These are phyloP conservation scores for Podaxis sp. DNA, from an alignment of 768 basidiomycete genomes.

Conservation along the genomic window DNA sequence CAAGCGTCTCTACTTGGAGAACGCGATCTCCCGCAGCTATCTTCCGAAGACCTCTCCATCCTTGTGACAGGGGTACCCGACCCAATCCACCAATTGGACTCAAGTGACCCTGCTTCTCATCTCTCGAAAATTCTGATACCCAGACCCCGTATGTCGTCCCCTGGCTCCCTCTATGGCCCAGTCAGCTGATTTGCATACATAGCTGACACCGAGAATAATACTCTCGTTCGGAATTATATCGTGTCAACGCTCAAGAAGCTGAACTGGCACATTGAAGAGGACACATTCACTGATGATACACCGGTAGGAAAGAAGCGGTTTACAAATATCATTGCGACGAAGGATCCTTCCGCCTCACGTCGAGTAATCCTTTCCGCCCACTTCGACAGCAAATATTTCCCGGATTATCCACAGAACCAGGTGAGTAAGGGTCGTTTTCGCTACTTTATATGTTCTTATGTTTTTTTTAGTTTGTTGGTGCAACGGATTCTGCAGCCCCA, in stretches of 20 bases:
- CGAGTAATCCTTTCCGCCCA: slow-evolving; percentile 89
- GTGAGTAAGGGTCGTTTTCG: slow-evolving; percentile 32
- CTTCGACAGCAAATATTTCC: slow-evolving; percentile 89
- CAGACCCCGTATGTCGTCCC: slow-evolving; percentile 53
- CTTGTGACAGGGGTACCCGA: slow-evolving; percentile 51
- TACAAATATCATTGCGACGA: slow-evolving; percentile 92
- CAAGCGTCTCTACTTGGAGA: slow-evolving; percentile 36
- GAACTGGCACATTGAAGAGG: slow-evolving; percentile 86
- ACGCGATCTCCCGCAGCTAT: slow-evolving; percentile 39
- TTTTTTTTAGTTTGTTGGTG: slow-evolving; percentile 81
- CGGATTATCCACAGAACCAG: slow-evolving; percentile 66
- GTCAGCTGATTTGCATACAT: background rate
- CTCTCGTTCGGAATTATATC: slow-evolving; percentile 79
- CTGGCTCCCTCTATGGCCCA: slow-evolving; percentile 6
- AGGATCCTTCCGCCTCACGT: slow-evolving; percentile 78
- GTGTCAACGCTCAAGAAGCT: slow-evolving; percentile 63
- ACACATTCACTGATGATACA: slow-evolving; percentile 72
- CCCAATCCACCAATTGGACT: slow-evolving; percentile 65
- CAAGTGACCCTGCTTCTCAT: slow-evolving; percentile 61
- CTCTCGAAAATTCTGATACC: slow-evolving; percentile 85
- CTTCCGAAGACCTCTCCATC: slow-evolving; percentile 43
- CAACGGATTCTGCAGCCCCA: slow-evolving; percentile 94
- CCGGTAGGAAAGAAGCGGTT: slow-evolving; percentile 80
- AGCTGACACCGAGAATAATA: slow-evolving; percentile 77
- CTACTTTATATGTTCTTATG: slow-evolving; percentile 8